These are phyloP conservation scores for Fragaria nilgerrensis DNA, from an alignment of 306 rosid species.

Conservation along the genomic window DNA sequence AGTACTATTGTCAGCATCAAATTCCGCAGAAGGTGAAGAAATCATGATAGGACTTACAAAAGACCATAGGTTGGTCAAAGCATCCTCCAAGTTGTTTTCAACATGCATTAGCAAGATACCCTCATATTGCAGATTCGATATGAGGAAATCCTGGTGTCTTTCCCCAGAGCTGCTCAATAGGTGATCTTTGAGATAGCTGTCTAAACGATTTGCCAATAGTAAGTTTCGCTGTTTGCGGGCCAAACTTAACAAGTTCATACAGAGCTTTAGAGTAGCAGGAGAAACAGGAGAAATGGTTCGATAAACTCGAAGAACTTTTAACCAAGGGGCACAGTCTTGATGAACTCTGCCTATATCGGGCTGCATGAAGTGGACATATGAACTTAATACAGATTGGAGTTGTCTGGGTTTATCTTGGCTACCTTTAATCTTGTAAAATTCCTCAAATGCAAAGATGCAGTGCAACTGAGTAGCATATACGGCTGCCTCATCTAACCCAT, in stretches of 20 bases:
- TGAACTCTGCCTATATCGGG: constrained; percentile 54
- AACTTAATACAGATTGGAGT: constrained; percentile 51
- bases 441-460: constrained; percentile 75
- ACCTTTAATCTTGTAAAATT: constrained; percentile 60
- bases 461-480: constrained; percentile 74
- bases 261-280: constrained; percentile 58
- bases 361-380: constrained; percentile 55
- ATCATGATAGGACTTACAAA: constrained; percentile 60
- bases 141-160: constrained; percentile 44
- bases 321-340: constrained; percentile 87
- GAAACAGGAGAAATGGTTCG: constrained; percentile 64
- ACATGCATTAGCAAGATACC: constrained; percentile 70
- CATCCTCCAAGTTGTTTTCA: constrained; percentile 82
- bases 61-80: constrained; percentile 81
- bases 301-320: constrained; percentile 85
- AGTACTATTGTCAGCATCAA: constrained; percentile 50
- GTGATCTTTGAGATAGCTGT: constrained; percentile 52
- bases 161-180: constrained; percentile 50
- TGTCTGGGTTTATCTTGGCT: constrained; percentile 45
- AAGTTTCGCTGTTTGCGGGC: constrained; percentile 74
- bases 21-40: constrained; percentile 47
- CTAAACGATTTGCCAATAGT: constrained; percentile 67
- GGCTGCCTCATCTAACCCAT: constrained; percentile 85
- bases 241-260: constrained; percentile 67
- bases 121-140: constrained; percentile 75